phyloP scores from a whole-genome alignment of 2,329 filamentous ascomycete species.

The Penicillium digitatum region DNA sequence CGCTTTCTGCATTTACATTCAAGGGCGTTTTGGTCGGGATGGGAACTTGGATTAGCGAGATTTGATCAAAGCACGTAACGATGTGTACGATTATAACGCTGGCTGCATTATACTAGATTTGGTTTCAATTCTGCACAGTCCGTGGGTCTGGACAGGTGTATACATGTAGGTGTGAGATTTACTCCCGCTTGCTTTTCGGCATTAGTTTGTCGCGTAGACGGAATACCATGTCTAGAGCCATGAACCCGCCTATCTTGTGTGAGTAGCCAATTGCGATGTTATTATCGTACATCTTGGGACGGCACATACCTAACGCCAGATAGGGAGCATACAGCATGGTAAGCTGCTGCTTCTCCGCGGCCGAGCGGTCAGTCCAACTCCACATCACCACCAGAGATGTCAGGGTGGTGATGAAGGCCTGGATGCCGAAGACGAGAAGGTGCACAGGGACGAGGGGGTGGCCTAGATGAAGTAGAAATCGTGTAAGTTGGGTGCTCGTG shows the following conservation, averaged over 20 bases:
- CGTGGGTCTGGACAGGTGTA: not conserved
- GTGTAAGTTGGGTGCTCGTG: not conserved
- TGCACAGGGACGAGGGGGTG: constrained; percentile 57
- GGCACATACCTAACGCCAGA: constrained; percentile 50
- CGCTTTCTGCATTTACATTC: constrained; percentile 11
- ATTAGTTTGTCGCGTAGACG: constrained; percentile 29
- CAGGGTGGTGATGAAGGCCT: constrained; percentile 59
- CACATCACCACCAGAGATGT: constrained; percentile 61
- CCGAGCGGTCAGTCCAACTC: constrained; percentile 50
- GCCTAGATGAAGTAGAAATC: constrained; percentile 36
- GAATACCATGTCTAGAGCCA: constrained; percentile 39
- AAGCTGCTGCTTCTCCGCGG: constrained; percentile 48
- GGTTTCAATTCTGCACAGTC: not conserved
- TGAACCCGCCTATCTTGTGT: constrained; percentile 31
- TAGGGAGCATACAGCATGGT: constrained; percentile 56
- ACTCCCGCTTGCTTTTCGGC: constrained; percentile 31
- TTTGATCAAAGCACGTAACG: constrained; percentile 8
- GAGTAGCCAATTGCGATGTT: constrained; percentile 1
- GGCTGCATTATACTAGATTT: constrained; percentile 6
- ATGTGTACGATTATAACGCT: constrained; percentile 11
- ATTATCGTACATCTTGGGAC: no score
- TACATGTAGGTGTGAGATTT: not conserved
- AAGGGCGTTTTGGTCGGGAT: constrained; percentile 11
- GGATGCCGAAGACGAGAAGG: constrained; percentile 56
- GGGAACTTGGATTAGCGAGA: constrained; percentile 19